Base-by-base conservation (phyloP, 257 asterid genomes). In the Ophiorrhiza pumila region DNA sequence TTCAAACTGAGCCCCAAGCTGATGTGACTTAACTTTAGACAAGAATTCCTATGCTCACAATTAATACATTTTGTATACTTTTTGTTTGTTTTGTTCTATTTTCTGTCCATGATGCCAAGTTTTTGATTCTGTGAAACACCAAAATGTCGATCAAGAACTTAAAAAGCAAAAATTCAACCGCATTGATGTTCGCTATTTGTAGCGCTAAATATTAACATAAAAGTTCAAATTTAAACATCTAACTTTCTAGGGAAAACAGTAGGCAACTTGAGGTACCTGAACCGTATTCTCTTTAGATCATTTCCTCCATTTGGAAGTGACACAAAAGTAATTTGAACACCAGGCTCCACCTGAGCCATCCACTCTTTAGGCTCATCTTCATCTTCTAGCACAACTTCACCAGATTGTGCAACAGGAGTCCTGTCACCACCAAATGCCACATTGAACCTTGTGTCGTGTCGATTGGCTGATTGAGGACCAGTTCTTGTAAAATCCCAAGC, bases 301-400 rank as follows among this genome's bases (percentile, higher is more conserved):
- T 92, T 92, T 50, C 98, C 97, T 4, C 95, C 97, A 6, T 85
- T 80, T 13, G 92, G 95, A 76, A 92, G 93, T 39, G 98, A 87
- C 37, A 87, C 84, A 50, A 92, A 92, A 20, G 97, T 90, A 63
- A 92, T 88, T 65, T 90, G 98, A 23, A 92, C 94, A 13, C 98
- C 97, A 13, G 98, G 98, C 79, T 92, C 98, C 23, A 92, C 98
- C 67, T 92, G 98, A 0, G 98, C 96, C 60, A 77, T 80, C 98
- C 98, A 92, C 49, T 92, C 98, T 61, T 85, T 88, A 4, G 84
- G 89, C 22, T 75, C 92, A 23, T 82, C 89, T 49, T 87, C 97
- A 45, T 87, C 83, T 41, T 89, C 93, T 9, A 83, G 69, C 79
- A 84, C 83, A 53, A 85, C 87, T 4, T 83, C 91, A 22, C 83